phyloP scores from a whole-genome alignment of 345 rosid genomes.

The Moricandia moricandioides region DNA sequence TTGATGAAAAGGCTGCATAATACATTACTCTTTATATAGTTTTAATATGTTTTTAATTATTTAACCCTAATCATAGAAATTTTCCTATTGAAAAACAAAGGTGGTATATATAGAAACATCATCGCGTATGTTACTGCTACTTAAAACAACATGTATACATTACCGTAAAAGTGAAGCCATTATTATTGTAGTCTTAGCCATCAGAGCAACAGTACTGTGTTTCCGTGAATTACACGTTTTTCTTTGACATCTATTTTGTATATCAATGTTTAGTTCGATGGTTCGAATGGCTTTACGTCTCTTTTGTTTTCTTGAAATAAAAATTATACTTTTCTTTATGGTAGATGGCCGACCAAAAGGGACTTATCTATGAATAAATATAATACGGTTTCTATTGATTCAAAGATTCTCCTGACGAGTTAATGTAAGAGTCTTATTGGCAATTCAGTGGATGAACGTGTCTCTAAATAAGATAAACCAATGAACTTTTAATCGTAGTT shows the following conservation, averaged over 20 bases:
- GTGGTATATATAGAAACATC: not conserved
- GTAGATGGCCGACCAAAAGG: conserved; percentile 35
- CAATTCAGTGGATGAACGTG: conserved; percentile 4
- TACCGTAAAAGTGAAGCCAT: not conserved
- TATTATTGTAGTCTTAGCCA: conserved; percentile 18
- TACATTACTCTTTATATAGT: not conserved
- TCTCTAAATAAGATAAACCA: conserved; percentile 6
- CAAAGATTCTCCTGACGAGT: not conserved
- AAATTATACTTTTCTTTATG: not conserved
- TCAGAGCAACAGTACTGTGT: conserved; percentile 16
- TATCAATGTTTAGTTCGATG: not conserved
- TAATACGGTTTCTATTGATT: conserved; percentile 1
- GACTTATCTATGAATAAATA: not conserved
- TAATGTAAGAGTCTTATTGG: not conserved
- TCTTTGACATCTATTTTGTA: not conserved
- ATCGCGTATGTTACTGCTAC: not conserved
- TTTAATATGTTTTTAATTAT: not conserved
- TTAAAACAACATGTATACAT: not conserved
- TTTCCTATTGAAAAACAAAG: not conserved
- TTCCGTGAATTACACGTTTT: conserved; percentile 31
- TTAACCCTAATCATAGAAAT: not conserved
- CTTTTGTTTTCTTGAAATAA: not conserved
- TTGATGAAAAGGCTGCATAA: conserved; percentile 14
- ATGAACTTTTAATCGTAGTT: not conserved
- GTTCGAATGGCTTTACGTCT: conserved; percentile 7